Conservation (phyloP, 1,284 basidiomycete species). For the Sporisorium sorghi region DNA sequence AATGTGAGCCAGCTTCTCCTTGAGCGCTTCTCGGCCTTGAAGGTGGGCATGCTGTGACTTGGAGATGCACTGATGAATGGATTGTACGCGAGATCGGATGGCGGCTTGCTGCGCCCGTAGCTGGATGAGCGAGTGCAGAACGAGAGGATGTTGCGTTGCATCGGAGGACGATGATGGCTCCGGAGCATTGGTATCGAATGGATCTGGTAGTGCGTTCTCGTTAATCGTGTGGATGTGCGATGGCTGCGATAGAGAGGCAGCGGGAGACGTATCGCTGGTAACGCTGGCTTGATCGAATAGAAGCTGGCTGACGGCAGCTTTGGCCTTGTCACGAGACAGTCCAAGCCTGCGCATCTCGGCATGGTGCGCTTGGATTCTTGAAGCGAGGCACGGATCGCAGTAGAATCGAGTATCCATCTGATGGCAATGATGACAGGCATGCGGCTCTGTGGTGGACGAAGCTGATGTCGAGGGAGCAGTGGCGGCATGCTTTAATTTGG, state of each 20-base stretch:
- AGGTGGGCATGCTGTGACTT: slow-evolving; percentile 35
- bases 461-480: slow-evolving; percentile 10
- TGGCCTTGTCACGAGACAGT: slow-evolving; percentile 39
- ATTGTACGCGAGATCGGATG: slow-evolving; percentile 28
- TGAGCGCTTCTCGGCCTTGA: slow-evolving; percentile 20
- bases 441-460: background rate
- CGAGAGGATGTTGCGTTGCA: slow-evolving; percentile 6
- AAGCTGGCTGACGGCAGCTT: slow-evolving; percentile 8
- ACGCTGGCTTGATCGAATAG: slow-evolving; percentile 11
- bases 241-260: background rate
- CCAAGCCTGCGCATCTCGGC: slow-evolving; percentile 38
- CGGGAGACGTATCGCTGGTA: background rate
- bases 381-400: slow-evolving; percentile 45
- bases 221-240: background rate
- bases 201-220: slow-evolving; percentile 32
- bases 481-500: slow-evolving; percentile 24
- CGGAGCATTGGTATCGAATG: slow-evolving; percentile 22
- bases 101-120: slow-evolving; percentile 28
- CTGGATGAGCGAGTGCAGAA: slow-evolving; percentile 23
- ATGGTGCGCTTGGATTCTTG: slow-evolving; percentile 38
- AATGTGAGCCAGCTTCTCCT: slow-evolving; percentile 28
- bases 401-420: slow-evolving; percentile 47
- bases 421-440: slow-evolving; percentile 43
- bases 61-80: slow-evolving; percentile 36
- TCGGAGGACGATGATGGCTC: slow-evolving; percentile 10